Evolutionary conservation across 2,329 filamentous ascomycete genomes (phyloP).

Genomic region (Epichloe bromicola): DNA sequence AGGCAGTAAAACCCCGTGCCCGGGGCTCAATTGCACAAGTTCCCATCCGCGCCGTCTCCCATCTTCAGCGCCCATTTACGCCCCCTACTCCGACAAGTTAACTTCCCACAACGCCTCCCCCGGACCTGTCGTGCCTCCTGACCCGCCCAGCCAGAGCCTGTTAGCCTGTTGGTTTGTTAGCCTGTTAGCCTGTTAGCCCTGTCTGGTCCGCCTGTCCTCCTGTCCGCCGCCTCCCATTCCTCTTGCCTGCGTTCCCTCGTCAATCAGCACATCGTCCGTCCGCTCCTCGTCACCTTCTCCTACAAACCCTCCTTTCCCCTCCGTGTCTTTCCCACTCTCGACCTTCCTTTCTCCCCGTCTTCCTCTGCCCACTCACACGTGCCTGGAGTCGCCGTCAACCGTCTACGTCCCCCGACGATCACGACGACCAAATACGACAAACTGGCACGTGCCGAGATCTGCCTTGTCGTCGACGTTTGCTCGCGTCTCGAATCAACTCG

Average conservation of each 20-base stretch:
- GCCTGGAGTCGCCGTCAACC: constrained; percentile 4
- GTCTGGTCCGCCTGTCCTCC: neutral
- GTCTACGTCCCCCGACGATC: neutral
- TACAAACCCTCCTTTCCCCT: neutral
- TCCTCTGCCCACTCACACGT: constrained; percentile 4
- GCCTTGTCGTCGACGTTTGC: constrained; percentile 4
- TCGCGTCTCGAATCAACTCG: neutral
- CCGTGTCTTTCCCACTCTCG: neutral
- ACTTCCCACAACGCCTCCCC: neutral
- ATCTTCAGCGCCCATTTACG: neutral
- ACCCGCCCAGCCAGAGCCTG: neutral
- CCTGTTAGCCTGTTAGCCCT: neutral
- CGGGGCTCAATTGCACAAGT: neutral
- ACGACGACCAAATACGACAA: constrained; percentile 1
- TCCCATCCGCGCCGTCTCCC: neutral
- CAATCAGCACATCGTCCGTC: constrained; percentile 1
- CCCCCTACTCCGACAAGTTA: neutral
- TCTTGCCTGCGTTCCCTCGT: constrained; percentile 4
- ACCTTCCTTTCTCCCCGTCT: constrained; percentile 1
- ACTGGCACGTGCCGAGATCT: constrained; percentile 5
- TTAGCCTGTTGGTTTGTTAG: neutral
- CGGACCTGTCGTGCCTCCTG: neutral
- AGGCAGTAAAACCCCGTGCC: neutral
- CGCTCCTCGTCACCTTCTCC: constrained; percentile 3
- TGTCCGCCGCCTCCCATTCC: constrained; percentile 3